Evolutionary conservation across 305 asterid species (phyloP), one percentile per base, ranked within the genome.

Genomic region (Andrographis paniculata): DNA sequence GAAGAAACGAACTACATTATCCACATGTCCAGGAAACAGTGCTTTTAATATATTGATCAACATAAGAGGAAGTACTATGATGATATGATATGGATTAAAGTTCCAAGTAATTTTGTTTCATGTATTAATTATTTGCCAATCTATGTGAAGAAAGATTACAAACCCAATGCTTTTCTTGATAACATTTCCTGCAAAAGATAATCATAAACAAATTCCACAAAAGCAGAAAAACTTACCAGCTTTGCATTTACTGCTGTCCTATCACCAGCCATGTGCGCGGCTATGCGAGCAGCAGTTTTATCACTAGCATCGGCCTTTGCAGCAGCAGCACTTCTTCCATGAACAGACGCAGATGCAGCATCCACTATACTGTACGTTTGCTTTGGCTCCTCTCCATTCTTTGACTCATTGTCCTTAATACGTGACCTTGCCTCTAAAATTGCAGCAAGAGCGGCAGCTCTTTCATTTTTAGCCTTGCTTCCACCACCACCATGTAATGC

Each of bases 261-360:
- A 49, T 92, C 97, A 60, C 99, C 99, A 18, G 95, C 95, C 89
- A 62, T 83, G 75, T 92, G 97, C 94, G 87, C 73, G 28, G 99
- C 95, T 66, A 92, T 81, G 38, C 99, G 84, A 18, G 99, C 97
- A 52, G 99, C 95, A 52, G 95, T 78, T 70, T 79, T 92, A 64
- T 87, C 69, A 66, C 81, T 68, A 51, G 91, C 80, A 66, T 81
- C 91, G 58, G 94, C 59, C 66, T 76, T 79, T n/a, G 97, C 97
- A 55, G 95, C 87, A 62, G 80, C 69, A 54, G 97, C 99, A 67
- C 97, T 87, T 87, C 97, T 77, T 63, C 99, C 99, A 61, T 81
- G 94, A 67, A 92, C 88, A 61, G 99, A 74, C 66, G 99, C 99
- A 55, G 97, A 92, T 56, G 99, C 99, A 61, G 97, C 97, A 76